Conservation (phyloP, 2,329 filamentous ascomycete species). For the Bipolaris victoriae region DNA sequence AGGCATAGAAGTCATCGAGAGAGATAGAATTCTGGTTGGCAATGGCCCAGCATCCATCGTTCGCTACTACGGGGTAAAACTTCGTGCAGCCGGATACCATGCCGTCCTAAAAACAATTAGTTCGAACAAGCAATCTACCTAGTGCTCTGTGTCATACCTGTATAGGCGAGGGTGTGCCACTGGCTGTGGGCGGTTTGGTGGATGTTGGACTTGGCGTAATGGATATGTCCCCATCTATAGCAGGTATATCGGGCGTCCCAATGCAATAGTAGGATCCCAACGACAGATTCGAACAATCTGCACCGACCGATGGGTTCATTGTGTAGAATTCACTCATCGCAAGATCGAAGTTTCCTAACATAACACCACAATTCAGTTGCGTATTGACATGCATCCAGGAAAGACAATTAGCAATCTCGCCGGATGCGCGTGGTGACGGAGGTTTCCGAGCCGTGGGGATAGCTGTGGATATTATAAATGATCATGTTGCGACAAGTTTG, state of each 20-base stretch:
- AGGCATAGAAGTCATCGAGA: slow-evolving; percentile 1
- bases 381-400: neutral
- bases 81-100: neutral
- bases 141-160: neutral
- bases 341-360: neutral
- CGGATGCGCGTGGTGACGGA: neutral
- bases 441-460: neutral
- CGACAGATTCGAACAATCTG: neutral
- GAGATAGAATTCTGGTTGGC: neutral
- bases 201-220: neutral
- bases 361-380: neutral
- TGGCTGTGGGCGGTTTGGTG: neutral
- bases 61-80: neutral
- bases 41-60: slow-evolving; percentile 4
- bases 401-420: neutral
- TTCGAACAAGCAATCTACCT: neutral
- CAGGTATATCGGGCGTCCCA: neutral
- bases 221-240: neutral
- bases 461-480: neutral
- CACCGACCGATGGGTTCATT: neutral
- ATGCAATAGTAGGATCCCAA: neutral
- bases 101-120: neutral
- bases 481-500: neutral
- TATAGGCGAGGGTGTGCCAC: neutral
- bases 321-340: neutral